Percentiles rank a stretch among this genome's conserved stretches.
Evolutionary conservation across 139 green algal species (phyloP).

Genomic region (Parachlorella kessleri): DNA sequence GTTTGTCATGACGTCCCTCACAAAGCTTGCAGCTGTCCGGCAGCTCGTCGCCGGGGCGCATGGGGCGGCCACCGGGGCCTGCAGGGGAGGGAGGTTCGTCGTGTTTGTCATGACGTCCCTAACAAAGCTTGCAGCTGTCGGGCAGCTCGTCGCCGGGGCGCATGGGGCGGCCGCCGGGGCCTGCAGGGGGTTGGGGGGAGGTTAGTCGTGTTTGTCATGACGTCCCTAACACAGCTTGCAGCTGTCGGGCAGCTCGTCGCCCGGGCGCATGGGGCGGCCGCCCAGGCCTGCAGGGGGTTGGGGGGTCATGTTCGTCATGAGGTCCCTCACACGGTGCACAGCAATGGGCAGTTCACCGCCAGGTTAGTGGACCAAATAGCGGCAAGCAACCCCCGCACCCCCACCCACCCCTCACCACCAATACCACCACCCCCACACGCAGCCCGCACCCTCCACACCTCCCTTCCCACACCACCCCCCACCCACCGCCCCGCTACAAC

Average conservation of each 20-base stretch:
- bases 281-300: neutral
- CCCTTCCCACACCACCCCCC: no score
- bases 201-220: no score
- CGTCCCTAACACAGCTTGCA: slow-evolving; percentile 84
- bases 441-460: no score
- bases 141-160: slow-evolving; percentile 57
- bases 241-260: slow-evolving; percentile 58
- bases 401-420: no score
- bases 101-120: no score
- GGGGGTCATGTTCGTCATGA: no score
- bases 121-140: slow-evolving; percentile 78
- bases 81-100: neutral
- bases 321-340: slow-evolving; percentile 83
- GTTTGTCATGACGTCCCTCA: slow-evolving; percentile 67
- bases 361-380: no score
- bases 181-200: neutral
- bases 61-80: neutral
- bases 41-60: slow-evolving; percentile 50
- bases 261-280: slow-evolving; percentile 19
- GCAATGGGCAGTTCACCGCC: slow-evolving; percentile 57
- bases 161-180: neutral
- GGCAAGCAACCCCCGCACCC: no score
- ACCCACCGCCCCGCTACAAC: no score
- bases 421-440: no score
- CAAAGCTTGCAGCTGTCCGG: slow-evolving; percentile 79